A percentile compares a stretch with the other conserved stretches of the same genome.
Evolutionary conservation across 139 green algal species (phyloP).

Genomic region (Chlorella sp.): DNA sequence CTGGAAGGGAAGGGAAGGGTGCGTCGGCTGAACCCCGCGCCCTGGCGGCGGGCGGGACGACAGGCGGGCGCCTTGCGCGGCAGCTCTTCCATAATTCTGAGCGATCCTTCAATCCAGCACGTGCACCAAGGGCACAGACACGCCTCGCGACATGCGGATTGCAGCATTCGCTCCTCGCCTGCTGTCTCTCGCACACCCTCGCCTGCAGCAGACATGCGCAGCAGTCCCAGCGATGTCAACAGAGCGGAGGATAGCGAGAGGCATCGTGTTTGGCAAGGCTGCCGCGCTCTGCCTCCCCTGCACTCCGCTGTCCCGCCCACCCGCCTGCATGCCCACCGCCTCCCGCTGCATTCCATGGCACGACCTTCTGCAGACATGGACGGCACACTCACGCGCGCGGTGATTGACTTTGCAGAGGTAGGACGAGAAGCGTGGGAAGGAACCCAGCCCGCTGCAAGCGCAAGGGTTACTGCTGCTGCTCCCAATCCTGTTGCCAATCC

Average conservation of each 20-base stretch:
- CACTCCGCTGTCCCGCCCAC: not conserved
- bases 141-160: no score
- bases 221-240: not conserved
- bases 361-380: constrained; percentile 19
- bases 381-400: constrained; percentile 10
- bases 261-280: constrained; percentile 2
- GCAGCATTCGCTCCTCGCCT: no score
- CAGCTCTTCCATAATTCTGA: no score
- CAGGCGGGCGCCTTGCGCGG: no score
- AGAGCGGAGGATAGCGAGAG: not conserved
- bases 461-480: not conserved
- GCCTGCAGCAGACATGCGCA: not conserved
- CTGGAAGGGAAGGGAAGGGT: no score
- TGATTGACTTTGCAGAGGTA: constrained; percentile 49
- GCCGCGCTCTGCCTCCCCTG: not conserved
- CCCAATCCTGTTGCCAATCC: not conserved
- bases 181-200: no score
- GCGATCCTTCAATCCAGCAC: no score
- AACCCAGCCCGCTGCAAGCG: not conserved
- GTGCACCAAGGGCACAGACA: no score
- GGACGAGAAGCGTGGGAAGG: not conserved
- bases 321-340: no score
- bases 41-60: no score
- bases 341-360: no score
- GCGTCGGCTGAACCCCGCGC: no score